Percentiles rank a stretch among this genome's conserved stretches.
phyloP scores from a whole-genome alignment of 2,329 filamentous ascomycete species.

The Stagonosporopsis vannaccii region DNA sequence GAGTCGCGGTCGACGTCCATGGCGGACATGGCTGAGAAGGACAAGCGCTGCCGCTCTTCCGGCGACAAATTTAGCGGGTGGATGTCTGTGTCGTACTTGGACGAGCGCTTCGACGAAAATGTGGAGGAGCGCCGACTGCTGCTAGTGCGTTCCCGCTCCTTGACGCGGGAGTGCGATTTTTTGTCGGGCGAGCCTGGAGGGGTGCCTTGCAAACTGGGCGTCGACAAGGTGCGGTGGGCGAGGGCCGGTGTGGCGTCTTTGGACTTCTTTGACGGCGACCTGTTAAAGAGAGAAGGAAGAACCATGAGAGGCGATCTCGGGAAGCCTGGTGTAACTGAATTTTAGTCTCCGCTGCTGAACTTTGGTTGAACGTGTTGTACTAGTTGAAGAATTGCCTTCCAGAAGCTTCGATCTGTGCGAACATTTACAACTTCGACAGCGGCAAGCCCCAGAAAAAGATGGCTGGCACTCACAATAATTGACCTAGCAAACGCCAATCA shows the following conservation, averaged over 20 bases:
- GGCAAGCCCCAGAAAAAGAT: slow-evolving; percentile 28
- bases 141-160: slow-evolving; percentile 40
- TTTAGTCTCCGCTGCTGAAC: slow-evolving; percentile 38
- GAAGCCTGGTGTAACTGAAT: slow-evolving; percentile 40
- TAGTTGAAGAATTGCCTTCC: background rate
- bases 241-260: slow-evolving; percentile 31
- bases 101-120: slow-evolving; percentile 47
- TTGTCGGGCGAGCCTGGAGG: slow-evolving; percentile 51
- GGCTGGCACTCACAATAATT: slow-evolving; percentile 28
- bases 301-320: slow-evolving; percentile 44
- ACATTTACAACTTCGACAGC: slow-evolving; percentile 40
- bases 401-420: slow-evolving; percentile 35
- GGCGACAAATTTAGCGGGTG: slow-evolving; percentile 91
- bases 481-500: slow-evolving; percentile 21
- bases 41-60: slow-evolving; percentile 82
- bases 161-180: slow-evolving; percentile 40
- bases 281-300: slow-evolving; percentile 49
- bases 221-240: slow-evolving; percentile 25
- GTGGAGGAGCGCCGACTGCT: slow-evolving; percentile 39
- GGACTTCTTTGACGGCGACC: slow-evolving; percentile 47
- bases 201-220: slow-evolving; percentile 35
- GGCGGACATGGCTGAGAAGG: slow-evolving; percentile 71
- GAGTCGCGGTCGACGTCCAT: slow-evolving; percentile 45
- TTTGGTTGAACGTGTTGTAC: slow-evolving; percentile 38
- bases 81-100: slow-evolving; percentile 69